Base-by-base conservation (phyloP, 345 rosid genomes). In the Pistacia vera region DNA sequence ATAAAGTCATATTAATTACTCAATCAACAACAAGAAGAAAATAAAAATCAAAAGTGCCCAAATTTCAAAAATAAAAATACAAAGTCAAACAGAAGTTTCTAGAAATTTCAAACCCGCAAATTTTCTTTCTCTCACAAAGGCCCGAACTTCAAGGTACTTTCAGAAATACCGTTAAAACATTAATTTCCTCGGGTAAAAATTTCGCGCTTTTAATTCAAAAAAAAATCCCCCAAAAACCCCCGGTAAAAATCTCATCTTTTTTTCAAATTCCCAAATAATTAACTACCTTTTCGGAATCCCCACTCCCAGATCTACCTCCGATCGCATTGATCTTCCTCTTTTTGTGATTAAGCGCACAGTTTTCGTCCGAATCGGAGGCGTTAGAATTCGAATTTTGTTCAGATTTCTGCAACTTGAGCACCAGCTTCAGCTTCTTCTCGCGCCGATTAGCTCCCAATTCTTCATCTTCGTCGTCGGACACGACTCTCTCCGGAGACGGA, bases 401-500 rank as follows among this genome's bases (percentile, higher is more conserved):
- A 44, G 84, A 76, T 56, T 70, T 72, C 69, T 79, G 77, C 80
- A 82, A 35, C 72, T 82, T 86, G 48, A 81, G 81, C 64, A 88
- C 85, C 8, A 84, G 85, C 77, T 84, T 87, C 69, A 82, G 88
- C 86, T 91, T 84, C 85, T 89, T 91, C 84, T 85, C 83, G 22
- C 82, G 81, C 20, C 85, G 82, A n/a, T 38, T 67, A 4, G 75
- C 68, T 11, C 54, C 63, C 61, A 36, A 74, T 71, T 84, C 85
- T 14, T 78, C 86, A 3, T 81, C 88, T 0, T 79, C 86, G 0
- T 81, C 89, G 7, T 25, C 77, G 25, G 46, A 69, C 33, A 44
- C 48, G 48, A 35, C 48, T 16, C 59, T 63, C 41, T 54, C 78
- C 4, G 71, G 22, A 11, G 79, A 81, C 20, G 72, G 64, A 79